phyloP scores from a whole-genome alignment of 1,139 yeast species.

The Taphrina flavorubra region DNA sequence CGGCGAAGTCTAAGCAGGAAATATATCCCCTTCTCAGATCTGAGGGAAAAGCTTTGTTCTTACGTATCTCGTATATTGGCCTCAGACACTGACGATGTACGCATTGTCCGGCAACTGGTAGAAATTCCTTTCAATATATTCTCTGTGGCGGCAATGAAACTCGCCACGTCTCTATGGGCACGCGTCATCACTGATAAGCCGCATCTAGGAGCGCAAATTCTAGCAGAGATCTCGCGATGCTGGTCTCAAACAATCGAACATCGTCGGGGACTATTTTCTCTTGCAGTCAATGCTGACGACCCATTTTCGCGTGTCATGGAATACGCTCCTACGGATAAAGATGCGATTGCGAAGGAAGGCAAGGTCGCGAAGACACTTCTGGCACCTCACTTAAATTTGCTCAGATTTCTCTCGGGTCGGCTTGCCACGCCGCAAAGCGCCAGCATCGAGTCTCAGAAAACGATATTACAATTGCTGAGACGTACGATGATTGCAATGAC shows the following conservation, averaged over 20 bases:
- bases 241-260: conserved; percentile 73
- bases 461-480: conserved; percentile 19
- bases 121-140: conserved; percentile 73
- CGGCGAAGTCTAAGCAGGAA: conserved; percentile 38
- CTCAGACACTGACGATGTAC: conserved; percentile 42
- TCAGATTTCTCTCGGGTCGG: conserved; percentile 74
- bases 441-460: conserved; percentile 19
- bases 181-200: conserved; percentile 74
- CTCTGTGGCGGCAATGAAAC: conserved; percentile 65
- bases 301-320: conserved; percentile 82
- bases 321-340: conserved; percentile 81
- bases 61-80: conserved; percentile 46
- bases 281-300: conserved; percentile 60
- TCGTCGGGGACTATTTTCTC: conserved; percentile 69
- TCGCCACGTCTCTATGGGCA: conserved; percentile 80
- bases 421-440: conserved; percentile 63
- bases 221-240: conserved; percentile 68
- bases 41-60: conserved; percentile 45
- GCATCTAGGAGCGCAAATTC: conserved; percentile 62
- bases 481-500: conserved; percentile 21
- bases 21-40: conserved; percentile 43
- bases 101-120: conserved; percentile 55
- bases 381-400: conserved; percentile 74
- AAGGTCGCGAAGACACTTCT: conserved; percentile 60
- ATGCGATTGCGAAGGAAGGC: conserved; percentile 53